Evolutionary conservation across 495 filamentous ascomycete species (phyloP), one percentile per base, ranked within the genome.

Genomic region (Lindgomyces ingoldianus): DNA sequence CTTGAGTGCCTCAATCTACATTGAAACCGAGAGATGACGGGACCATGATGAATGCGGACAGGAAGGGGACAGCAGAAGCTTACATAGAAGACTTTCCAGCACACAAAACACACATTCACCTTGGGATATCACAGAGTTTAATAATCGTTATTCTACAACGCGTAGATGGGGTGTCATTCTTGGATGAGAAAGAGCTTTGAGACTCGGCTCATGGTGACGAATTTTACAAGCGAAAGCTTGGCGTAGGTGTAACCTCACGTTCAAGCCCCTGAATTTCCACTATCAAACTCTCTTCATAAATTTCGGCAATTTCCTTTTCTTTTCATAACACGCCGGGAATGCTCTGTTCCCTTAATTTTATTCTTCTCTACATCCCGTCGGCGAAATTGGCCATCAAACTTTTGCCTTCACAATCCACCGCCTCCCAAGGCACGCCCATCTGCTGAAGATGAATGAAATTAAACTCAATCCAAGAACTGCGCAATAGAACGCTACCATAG

Each of bases 1-100:
- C 57, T 66, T n/a, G n/a, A n/a, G n/a, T n/a, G n/a, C 63, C 60
- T 47, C 56, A 56, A 66, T 66, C 63, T 55, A 56, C 60, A 55
- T 66, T 66, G 63, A 66, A 66, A 60, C 63, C 55, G 53, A 33
- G 54, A 18, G 29, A 42, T 39, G 30, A 60, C 12, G 21, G 26
- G 47, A 66, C 60, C 63, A 66, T 66, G 56, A 66, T 60, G 6
- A 46, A 39, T 11, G 48, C 22, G 41, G 53, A 44, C 11, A 25
- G 21, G 1, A 25, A 10, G 18, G 33, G 19, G 36, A 25, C 3
- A 25, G 30, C n/a, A 12, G 3, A 33, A 21, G 10, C n/a, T 27
- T 16, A 57, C 53, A 8, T 22, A 57, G 44, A 18, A 47, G 14
- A 4, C 36, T 11, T 44, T 18, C 44, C 33, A 6, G 6, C 33